Conservation (phyloP, 163 green algal species). For the Coccomyxa subellipsoidea region DNA sequence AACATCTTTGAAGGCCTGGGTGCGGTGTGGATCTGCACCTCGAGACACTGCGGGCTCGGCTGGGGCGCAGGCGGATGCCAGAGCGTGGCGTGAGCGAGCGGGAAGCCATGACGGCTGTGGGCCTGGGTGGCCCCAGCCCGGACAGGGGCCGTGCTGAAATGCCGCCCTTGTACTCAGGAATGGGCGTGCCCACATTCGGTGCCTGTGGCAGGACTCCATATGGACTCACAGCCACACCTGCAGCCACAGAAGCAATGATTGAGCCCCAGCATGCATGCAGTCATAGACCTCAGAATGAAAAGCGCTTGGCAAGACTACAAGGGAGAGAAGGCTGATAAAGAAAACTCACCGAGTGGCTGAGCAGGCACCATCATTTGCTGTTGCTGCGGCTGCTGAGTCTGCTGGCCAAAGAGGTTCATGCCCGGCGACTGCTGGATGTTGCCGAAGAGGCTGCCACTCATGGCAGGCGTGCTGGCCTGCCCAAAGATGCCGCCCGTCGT, state of each 20-base stretch:
- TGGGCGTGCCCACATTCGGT: conserved; percentile 21
- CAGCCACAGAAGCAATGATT: background rate
- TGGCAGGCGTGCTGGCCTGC: background rate
- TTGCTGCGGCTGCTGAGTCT: background rate
- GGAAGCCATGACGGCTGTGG: conserved; percentile 34
- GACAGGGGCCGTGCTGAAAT: conserved; percentile 32
- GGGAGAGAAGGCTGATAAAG: background rate
- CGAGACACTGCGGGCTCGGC: background rate
- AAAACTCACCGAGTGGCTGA: conserved; percentile 20
- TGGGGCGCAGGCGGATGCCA: conserved; percentile 23
- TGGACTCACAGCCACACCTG: conserved; percentile 31
- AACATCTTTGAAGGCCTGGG: no score
- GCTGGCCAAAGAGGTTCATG: background rate
- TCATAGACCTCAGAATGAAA: no score
- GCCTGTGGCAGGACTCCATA: conserved; percentile 44
- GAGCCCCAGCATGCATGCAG: background rate
- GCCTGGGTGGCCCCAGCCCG: conserved; percentile 13
- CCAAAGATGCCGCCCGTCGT: background rate
- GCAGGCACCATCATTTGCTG: background rate
- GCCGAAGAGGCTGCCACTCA: background rate
- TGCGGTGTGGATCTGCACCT: background rate
- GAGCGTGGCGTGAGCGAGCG: conserved; percentile 44
- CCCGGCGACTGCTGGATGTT: background rate
- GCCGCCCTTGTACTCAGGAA: conserved; percentile 40
- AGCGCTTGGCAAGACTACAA: background rate